Conservation (phyloP, 306 rosid genomes). For the Adenanthera pavonina region DNA sequence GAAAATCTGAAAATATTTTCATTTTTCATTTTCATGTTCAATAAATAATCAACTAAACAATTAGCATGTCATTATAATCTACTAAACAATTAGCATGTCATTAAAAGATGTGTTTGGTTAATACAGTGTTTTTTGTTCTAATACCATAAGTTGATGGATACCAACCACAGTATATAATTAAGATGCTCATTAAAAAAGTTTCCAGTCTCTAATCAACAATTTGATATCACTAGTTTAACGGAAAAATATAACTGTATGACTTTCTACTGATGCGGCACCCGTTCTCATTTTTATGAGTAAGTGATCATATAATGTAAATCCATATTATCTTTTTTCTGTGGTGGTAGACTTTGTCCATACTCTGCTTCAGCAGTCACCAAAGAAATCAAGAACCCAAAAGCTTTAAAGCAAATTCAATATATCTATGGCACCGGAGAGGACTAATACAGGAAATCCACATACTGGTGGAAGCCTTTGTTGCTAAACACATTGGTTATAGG, state of each 20-base stretch:
- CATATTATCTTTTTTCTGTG: neutral
- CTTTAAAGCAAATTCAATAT: neutral
- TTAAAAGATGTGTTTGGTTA: neutral
- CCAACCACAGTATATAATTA: neutral
- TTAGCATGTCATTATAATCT: neutral
- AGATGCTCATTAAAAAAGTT: slow-evolving; percentile 13
- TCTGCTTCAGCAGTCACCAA: slow-evolving; percentile 3
- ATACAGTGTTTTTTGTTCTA: neutral
- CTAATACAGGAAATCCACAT: neutral
- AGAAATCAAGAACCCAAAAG: neutral
- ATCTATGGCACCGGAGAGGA: neutral
- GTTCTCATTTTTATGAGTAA: neutral
- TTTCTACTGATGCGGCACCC: neutral
- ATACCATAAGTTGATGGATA: neutral
- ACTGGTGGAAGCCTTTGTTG: neutral
- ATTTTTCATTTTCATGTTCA: slow-evolving; percentile 6
- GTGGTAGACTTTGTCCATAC: neutral
- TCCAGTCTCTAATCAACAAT: slow-evolving; percentile 18
- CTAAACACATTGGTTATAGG: neutral
- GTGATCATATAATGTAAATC: neutral
- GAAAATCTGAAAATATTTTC: slow-evolving; percentile 14
- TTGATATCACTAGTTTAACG: neutral
- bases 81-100: neutral
- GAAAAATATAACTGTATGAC: slow-evolving; percentile 13
- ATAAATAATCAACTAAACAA: slow-evolving; percentile 10